Conservation (phyloP, 139 green algal species). For the Desmodesmus armatus region DNA sequence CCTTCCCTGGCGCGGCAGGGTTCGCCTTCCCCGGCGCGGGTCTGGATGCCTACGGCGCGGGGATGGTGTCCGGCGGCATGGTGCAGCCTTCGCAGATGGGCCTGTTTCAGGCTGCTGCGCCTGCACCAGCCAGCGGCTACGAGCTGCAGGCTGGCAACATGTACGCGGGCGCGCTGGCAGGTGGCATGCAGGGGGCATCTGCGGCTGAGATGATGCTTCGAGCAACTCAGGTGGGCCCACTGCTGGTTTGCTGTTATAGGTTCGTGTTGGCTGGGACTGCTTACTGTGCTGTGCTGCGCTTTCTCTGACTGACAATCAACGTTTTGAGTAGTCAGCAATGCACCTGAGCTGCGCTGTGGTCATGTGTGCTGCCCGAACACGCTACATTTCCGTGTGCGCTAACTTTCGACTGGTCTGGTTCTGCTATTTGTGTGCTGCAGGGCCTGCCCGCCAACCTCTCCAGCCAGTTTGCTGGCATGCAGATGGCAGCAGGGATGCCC, state of each 20-base stretch:
- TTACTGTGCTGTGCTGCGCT: neutral
- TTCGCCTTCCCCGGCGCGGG: neutral
- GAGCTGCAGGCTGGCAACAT: too few relatives aligned
- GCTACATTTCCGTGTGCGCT: neutral
- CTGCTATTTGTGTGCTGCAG: neutral
- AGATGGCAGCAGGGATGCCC: neutral
- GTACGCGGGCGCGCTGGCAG: neutral
- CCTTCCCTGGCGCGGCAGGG: neutral
- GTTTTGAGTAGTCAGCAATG: neutral
- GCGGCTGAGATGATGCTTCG: neutral
- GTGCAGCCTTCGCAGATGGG: too few relatives aligned
- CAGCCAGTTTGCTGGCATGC: neutral
- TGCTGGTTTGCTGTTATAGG: neutral
- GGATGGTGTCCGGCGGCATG: too few relatives aligned
- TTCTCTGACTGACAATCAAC: too few relatives aligned
- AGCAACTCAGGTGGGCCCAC: neutral
- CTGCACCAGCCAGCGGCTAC: too few relatives aligned
- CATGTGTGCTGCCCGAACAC: neutral
- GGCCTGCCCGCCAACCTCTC: neutral
- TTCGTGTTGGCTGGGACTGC: neutral
- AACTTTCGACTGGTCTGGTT: neutral
- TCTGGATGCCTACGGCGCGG: conserved; percentile 5
- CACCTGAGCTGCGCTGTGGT: neutral
- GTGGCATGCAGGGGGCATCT: neutral
- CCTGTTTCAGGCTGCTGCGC: too few relatives aligned